Base-by-base conservation (phyloP, 345 rosid species). In the Psidium friedrichsthalianum region DNA sequence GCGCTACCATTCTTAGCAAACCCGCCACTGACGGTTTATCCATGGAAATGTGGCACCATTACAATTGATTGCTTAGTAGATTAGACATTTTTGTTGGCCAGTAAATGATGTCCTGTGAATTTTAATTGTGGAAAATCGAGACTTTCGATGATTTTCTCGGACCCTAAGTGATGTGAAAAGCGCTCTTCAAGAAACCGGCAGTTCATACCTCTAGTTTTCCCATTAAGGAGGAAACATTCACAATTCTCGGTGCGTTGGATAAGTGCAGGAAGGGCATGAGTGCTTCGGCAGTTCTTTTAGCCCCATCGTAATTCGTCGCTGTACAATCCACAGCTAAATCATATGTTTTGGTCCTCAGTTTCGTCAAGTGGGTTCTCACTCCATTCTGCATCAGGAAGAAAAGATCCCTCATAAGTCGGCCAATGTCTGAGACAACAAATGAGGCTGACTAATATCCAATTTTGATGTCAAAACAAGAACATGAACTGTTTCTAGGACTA, bases 231-330 rank as follows among this genome's bases (percentile, higher is more conserved):
- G 92, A 89, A 64, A 90, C 83, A 44, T 90, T 86, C 8, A 89
- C 88, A 22, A 90, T 89, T 61, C 88, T 88, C 0, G 92, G 89
- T 8, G 90, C 78, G 74, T 91, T 88, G 40, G 93, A 90, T 81
- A 89, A 69, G 32, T 89, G 80, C 57, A 89, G 88, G 44, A 87
- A 83, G 24, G 82, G 85, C 49, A 87, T 15, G 84, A 85, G 80
- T 11, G 90, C 85, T 82, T 85, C 87, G 13, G n/a, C 64, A 85
- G 84, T 89, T 87, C 88, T 82, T 82, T 84, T 85, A 25, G 82
- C 85, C 27, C 85, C 89, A 81, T 85, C 82, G 82, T 84, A 89
- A 51, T 86, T 89, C 21, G 83, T 86, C 1, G 64, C 52, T 61
- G 86, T 56, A 64, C 91, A 89, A 57, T 86, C 86, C 86, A 82